Conservation (phyloP, 1,284 basidiomycete genomes). For the Cutaneotrichosporon sp. region DNA sequence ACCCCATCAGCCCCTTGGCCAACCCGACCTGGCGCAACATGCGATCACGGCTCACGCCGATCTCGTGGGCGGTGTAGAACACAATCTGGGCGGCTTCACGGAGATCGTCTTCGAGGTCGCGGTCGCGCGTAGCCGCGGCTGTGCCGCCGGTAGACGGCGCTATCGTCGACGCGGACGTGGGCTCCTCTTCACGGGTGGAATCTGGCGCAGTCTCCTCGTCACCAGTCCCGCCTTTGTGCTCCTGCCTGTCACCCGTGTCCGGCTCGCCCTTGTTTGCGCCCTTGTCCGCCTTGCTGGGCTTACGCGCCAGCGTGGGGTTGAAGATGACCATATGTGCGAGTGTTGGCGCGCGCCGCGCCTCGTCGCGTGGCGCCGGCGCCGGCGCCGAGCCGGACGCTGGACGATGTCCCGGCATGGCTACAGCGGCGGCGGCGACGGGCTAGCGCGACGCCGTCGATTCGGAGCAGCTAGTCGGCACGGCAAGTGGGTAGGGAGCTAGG, state of each 20-base stretch:
- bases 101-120: conserved; percentile 40
- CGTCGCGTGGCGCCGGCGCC: background rate
- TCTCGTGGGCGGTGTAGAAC: conserved; percentile 39
- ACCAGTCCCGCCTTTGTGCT: too few species aligned
- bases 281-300: background rate
- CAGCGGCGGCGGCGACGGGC: too few species aligned
- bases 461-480: too few species aligned
- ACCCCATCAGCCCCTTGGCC: conserved; percentile 42
- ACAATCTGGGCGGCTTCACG: conserved; percentile 42
- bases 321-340: conserved; percentile 44
- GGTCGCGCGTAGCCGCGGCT: conserved; percentile 12
- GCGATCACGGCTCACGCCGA: conserved; percentile 35
- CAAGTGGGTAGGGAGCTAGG: too few species aligned
- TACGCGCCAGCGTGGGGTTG: conserved; percentile 30
- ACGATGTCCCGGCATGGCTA: too few species aligned
- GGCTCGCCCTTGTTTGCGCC: too few species aligned
- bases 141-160: background rate
- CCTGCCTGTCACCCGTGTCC: too few species aligned
- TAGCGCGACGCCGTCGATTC: too few species aligned
- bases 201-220: too few species aligned
- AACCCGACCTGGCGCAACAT: conserved; percentile 44
- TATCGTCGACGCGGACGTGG: too few species aligned
- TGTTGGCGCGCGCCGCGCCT: conserved; percentile 12
- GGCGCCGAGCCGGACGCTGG: too few species aligned
- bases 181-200: too few species aligned